phyloP scores from a whole-genome alignment of 768 basidiomycete species.

The Agrocybe praecox region DNA sequence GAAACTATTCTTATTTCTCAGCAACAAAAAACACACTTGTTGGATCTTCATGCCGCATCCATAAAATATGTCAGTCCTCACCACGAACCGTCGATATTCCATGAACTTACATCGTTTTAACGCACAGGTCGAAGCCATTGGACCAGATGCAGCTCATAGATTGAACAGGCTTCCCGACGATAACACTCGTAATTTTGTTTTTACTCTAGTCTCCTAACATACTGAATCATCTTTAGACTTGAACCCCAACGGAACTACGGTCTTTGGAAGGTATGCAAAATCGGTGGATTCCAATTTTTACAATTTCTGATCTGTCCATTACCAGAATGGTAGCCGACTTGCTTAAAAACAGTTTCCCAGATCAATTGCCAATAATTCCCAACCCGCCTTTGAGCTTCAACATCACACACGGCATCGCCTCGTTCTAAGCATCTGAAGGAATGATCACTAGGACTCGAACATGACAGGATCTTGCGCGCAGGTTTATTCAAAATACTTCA shows the following conservation, averaged over 20 bases:
- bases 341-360: conserved; percentile 33
- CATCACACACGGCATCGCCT: conserved; percentile 39
- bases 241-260: conserved; percentile 41
- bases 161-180: conserved; percentile 41
- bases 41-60: conserved; percentile 40
- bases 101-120: neutral
- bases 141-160: conserved; percentile 38
- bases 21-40: conserved; percentile 36
- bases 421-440: conserved; percentile 25
- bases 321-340: conserved; percentile 42
- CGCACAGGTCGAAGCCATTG: conserved; percentile 37
- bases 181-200: conserved; percentile 31
- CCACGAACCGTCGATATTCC: neutral
- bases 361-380: conserved; percentile 35
- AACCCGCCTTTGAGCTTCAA: conserved; percentile 37
- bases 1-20: conserved; percentile 36
- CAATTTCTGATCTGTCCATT: neutral
- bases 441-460: neutral
- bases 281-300: neutral
- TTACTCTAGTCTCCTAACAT: neutral
- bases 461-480: neutral
- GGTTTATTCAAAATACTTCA: neutral
- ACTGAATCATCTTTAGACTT: conserved; percentile 25
- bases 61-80: conserved; percentile 32
- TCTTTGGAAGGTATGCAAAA: conserved; percentile 36